These are phyloP conservation scores for Paraleonurus japonicus DNA, from an alignment of 257 asterid genomes.

Conservation along the genomic window DNA sequence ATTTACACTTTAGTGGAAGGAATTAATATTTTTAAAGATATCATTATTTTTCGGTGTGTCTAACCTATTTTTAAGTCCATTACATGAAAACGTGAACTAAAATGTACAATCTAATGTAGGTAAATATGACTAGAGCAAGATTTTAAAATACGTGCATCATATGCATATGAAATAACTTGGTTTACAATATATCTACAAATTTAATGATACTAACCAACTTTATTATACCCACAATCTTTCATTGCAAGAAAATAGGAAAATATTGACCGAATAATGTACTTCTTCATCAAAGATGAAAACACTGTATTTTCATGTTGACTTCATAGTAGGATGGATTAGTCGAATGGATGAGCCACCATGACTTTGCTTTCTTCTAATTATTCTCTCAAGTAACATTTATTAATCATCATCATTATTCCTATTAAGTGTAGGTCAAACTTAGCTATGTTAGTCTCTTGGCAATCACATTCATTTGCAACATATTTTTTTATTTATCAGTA, in stretches of 20 bases:
- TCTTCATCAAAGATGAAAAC: neutral
- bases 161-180: too few relatives aligned
- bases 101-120: too few relatives aligned
- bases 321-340: neutral
- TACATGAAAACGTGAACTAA: too few relatives aligned
- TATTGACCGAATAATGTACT: neutral
- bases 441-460: neutral
- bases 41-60: too few relatives aligned
- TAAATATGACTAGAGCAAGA: too few relatives aligned
- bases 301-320: neutral
- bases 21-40: too few relatives aligned
- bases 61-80: too few relatives aligned
- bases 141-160: too few relatives aligned
- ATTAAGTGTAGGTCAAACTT: conserved; percentile 23
- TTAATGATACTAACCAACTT: neutral
- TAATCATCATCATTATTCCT: conserved; percentile 17
- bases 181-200: too few relatives aligned
- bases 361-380: neutral
- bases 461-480: neutral
- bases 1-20: too few relatives aligned
- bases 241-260: neutral
- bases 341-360: neutral
- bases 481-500: too few relatives aligned
- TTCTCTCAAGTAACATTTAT: neutral
- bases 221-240: neutral